Percentiles rank a stretch among this genome's conserved stretches.
These are phyloP conservation scores for Barnettozyma siamensis DNA, from an alignment of 805 yeast species.

Conservation along the genomic window DNA sequence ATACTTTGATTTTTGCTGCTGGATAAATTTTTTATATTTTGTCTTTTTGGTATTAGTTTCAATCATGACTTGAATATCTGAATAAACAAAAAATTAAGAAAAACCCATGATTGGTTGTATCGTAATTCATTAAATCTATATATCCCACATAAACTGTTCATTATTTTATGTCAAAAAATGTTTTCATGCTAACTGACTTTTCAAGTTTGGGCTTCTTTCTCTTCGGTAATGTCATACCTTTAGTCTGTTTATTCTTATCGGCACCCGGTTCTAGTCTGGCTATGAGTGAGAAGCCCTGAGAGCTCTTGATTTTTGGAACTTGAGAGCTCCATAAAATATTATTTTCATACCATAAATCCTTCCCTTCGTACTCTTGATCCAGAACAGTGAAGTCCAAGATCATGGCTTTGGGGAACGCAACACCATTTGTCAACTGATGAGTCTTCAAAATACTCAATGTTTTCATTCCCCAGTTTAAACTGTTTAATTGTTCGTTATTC, in stretches of 20 bases:
- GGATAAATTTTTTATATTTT: not conserved
- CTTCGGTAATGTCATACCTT: not conserved
- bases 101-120: too few species aligned
- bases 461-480: slow-evolving; percentile 19
- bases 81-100: not conserved
- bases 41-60: too few species aligned
- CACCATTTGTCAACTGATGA: slow-evolving; percentile 4
- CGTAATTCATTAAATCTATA: too few species aligned
- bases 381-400: slow-evolving; percentile 19
- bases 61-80: too few species aligned
- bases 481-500: slow-evolving; percentile 6
- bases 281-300: slow-evolving; percentile 16
- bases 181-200: slow-evolving; percentile 9
- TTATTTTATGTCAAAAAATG: slow-evolving; percentile 19
- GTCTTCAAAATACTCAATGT: slow-evolving; percentile 10
- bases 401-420: slow-evolving; percentile 4
- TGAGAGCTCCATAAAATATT: slow-evolving; percentile 13
- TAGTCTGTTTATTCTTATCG: not conserved
- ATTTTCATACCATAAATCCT: slow-evolving; percentile 1
- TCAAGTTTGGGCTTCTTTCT: slow-evolving; percentile 6
- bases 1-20: not conserved
- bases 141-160: not conserved
- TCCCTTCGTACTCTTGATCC: slow-evolving; percentile 7
- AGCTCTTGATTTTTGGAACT: not conserved
- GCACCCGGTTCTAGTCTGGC: not conserved